phyloP scores from a whole-genome alignment of 345 rosid genomes.

The Gossypium longicalyx region DNA sequence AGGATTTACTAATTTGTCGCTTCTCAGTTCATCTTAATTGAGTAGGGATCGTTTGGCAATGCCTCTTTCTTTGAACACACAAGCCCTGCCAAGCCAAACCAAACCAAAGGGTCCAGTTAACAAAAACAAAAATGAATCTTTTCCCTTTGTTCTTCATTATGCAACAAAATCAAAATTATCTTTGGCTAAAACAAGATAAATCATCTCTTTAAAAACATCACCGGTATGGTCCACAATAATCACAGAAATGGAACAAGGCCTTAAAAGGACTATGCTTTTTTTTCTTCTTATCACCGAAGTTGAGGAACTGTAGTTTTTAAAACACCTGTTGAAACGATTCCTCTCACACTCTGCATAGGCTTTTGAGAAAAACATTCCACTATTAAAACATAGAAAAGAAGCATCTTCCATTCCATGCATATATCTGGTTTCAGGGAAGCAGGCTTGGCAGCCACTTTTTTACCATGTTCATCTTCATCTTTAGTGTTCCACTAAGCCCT shows the following conservation, averaged over 20 bases:
- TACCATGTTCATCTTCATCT: neutral
- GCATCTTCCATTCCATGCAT: neutral
- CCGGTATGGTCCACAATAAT: neutral
- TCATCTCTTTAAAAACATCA: neutral
- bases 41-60: neutral
- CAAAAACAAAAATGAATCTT: too few species aligned
- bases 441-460: neutral
- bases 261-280: too few species aligned
- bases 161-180: neutral
- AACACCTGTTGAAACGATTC: neutral
- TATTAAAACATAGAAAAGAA: neutral
- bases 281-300: neutral
- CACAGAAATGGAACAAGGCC: neutral
- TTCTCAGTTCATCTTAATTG: neutral
- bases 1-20: slow-evolving; percentile 18
- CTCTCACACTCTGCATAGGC: neutral
- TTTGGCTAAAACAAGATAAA: neutral
- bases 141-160: neutral
- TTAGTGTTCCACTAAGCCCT: neutral
- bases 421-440: neutral
- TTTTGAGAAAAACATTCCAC: neutral
- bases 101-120: neutral
- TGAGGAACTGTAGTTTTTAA: neutral
- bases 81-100: neutral
- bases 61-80: too few species aligned